phyloP scores from a whole-genome alignment of 2,329 filamentous ascomycete species.

The Ceratocystis ficicola region DNA sequence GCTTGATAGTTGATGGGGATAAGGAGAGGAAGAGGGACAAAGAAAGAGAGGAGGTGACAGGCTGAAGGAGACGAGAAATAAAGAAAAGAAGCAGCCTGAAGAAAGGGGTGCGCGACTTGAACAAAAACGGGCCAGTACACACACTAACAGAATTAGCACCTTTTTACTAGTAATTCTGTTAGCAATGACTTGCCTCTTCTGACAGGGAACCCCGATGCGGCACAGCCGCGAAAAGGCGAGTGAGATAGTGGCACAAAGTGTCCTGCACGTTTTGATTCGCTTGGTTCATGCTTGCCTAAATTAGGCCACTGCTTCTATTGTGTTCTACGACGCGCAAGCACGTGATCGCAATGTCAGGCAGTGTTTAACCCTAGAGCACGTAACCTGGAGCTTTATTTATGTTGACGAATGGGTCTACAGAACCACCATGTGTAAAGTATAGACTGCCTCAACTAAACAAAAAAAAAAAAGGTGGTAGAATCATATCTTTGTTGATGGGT shows the following conservation, averaged over 20 bases:
- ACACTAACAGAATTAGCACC: not conserved
- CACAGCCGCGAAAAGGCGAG: constrained; percentile 11
- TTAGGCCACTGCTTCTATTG: constrained; percentile 10
- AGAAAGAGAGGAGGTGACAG: constrained; percentile 8
- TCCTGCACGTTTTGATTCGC: not conserved
- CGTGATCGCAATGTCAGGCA: constrained; percentile 4
- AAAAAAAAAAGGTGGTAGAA: not conserved
- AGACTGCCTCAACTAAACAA: not conserved
- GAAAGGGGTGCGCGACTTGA: constrained; percentile 8
- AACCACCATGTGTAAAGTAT: no score
- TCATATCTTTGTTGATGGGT: constrained; percentile 15
- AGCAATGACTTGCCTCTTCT: not conserved
- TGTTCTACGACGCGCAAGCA: constrained; percentile 16
- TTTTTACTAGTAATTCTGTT: not conserved
- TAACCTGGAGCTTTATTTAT: not conserved
- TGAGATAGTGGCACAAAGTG: constrained; percentile 6
- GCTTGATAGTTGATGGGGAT: constrained; percentile 16
- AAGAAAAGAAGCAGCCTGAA: constrained; percentile 1
- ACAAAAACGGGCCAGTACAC: constrained; percentile 5
- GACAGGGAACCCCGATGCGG: not conserved
- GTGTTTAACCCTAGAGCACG: not conserved
- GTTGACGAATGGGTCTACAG: no score
- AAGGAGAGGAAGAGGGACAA: constrained; percentile 16
- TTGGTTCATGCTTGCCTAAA: not conserved
- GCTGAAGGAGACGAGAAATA: not conserved